phyloP scores from a whole-genome alignment of 129 eudicot genomes.

The Pseudognaphalium luteoalbum region DNA sequence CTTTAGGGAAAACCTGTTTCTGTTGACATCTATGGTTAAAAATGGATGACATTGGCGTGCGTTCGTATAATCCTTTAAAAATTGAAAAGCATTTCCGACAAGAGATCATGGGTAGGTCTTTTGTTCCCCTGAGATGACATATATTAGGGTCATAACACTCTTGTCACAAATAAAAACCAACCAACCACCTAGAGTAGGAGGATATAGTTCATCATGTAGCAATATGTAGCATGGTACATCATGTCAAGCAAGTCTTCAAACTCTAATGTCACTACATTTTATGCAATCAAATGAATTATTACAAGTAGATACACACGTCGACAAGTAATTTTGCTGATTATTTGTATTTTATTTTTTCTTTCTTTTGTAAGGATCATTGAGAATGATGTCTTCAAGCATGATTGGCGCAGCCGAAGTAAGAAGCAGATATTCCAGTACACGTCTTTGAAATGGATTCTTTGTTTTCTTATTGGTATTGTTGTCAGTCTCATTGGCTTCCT shows the following conservation, averaged over 20 bases:
- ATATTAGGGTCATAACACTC: background rate
- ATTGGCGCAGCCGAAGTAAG: slow-evolving; percentile 74
- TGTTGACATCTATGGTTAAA: too few species aligned
- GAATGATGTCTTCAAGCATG: slow-evolving; percentile 83
- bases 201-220: background rate
- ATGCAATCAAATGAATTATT: slow-evolving; percentile 1
- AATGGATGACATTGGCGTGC: background rate
- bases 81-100: background rate
- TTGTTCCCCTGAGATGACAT: slow-evolving; percentile 3
- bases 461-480: slow-evolving; percentile 59
- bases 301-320: background rate
- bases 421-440: slow-evolving; percentile 60
- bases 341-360: background rate
- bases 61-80: background rate
- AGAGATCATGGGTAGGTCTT: background rate
- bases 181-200: slow-evolving; percentile 3
- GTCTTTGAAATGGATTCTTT: slow-evolving; percentile 76
- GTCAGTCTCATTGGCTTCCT: slow-evolving; percentile 70
- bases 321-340: slow-evolving; percentile 19
- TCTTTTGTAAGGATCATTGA: slow-evolving; percentile 59
- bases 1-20: too few species aligned
- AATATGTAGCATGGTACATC: background rate
- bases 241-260: background rate
- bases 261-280: background rate
- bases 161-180: background rate